Percentiles rank a stretch among this genome's conserved stretches.
phyloP scores from a whole-genome alignment of 108 stramenopile species.

The Aureococcus anophagefferens region DNA sequence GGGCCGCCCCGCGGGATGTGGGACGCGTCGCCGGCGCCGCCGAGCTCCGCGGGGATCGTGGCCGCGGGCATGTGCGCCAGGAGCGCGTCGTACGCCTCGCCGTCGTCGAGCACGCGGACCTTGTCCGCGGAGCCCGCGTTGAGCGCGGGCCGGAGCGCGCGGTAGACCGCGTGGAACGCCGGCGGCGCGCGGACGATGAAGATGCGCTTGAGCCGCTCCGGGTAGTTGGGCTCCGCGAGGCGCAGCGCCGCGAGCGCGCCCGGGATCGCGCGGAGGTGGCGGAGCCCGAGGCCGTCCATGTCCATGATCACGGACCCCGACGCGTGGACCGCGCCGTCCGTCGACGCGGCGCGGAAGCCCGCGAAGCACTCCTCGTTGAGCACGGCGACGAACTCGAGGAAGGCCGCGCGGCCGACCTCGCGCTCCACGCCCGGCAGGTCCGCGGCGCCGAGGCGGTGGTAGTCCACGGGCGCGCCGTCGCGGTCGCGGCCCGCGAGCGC shows the following conservation, averaged over 20 bases:
- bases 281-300: neutral
- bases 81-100: neutral
- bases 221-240: neutral
- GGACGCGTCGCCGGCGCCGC: neutral
- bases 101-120: neutral
- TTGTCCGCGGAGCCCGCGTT: neutral
- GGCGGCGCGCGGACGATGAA: neutral
- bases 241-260: neutral
- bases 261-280: neutral
- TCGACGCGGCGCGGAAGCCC: neutral
- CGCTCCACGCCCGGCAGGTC: neutral
- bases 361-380: neutral
- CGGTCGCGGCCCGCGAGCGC: neutral
- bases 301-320: neutral
- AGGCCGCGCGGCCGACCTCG: neutral
- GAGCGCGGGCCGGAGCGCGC: neutral
- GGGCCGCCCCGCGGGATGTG: neutral
- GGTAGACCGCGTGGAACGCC: neutral
- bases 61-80: neutral
- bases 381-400: neutral
- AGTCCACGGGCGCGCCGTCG: neutral
- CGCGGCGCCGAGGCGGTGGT: neutral
- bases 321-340: neutral
- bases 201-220: neutral
- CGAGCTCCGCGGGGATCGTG: neutral